Base-by-base conservation (phyloP, 1,284 basidiomycete genomes). In the Rhodotorula mucilaginosa region DNA sequence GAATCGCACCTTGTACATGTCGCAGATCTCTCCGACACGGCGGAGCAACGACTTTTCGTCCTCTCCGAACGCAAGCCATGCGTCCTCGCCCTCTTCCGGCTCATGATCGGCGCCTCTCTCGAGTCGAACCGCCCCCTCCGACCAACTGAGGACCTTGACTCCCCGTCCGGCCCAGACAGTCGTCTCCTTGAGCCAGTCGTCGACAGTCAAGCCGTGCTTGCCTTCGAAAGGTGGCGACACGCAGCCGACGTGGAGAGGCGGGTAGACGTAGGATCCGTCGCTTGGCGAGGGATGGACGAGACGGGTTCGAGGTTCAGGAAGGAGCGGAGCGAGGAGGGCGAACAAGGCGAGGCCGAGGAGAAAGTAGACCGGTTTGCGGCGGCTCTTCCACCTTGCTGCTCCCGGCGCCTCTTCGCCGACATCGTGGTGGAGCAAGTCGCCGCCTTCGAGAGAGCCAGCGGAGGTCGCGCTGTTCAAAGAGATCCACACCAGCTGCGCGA, bases 221-320 rank as follows among this genome's bases (percentile, higher is more conserved):
- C 23, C 21, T 29, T 34, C n/a, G 2, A 51, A 46, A 6, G 65
- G 52, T 13, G 65, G 65, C 31, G 60, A 61, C 48, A 71, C 65
- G 62, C 73, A 74, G 29, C 48, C 73, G 51, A 71, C 64, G 44
- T 64, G 66, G 29, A 74, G 29, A 3, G 73, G 67, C 4, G 73
- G 70, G 57, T 74, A 74, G 19, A 31, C 51, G 47, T 34, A 74
- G 13, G n/a, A 2, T 0, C 49, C 62, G 12, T 66, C 39, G 47
- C 4, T 15, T 34, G 67, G 69, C 10, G 65, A 48, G 7, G 69
- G 72, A 21, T 71, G 67, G 4, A 21, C 12, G 10, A 51, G 64
- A 5, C 13, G 16, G 26, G 18, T 56, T 16, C 48, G 39, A 2
- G 59, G 16, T 15, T 10, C 2, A 3, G 61, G 61, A 5, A 56